Base-by-base conservation (phyloP, 1,284 basidiomycete species). In the Cryptococcus sp. region DNA sequence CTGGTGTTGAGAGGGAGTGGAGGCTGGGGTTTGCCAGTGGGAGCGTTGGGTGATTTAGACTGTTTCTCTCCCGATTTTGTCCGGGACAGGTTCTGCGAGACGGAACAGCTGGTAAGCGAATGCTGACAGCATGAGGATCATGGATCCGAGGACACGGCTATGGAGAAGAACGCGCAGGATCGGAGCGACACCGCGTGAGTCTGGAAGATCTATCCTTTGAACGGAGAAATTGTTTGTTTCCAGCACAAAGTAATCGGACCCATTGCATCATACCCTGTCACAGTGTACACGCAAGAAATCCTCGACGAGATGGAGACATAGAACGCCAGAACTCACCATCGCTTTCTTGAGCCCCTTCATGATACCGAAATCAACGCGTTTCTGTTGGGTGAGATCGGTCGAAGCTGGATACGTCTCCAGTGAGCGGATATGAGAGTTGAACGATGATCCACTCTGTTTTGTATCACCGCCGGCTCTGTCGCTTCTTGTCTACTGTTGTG, bases 321-420 rank as follows among this genome's bases (percentile, higher is more conserved):
- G 6, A 25, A 6, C 3, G 25, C 25, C 25, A 30, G n/a, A 50
- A 78, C 75, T 75, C 71, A 92, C 91, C 77, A 93, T 82, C 66
- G 88, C 88, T 82, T 92, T 93, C 85, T 90, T 92, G 75, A 94
- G 82, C 65, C 86, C 86, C 82, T 93, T 94, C 91, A 94, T 94
- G 25, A 25, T 25, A 25, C 25, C 25, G 25, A 25, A 3, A 25
- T 25, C 25, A 25, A 25, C 25, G 25, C 25, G 25, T 25, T 25
- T 25, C 25, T n/a, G 25, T 25, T 25, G 6, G 6, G 25, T 25
- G 25, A 25, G 25, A 25, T 25, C 25, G 25, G 25, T 25, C 25
- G 25, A 25, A 25, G 25, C 25, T 25, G 25, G 25, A 25, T 25
- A 25, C 25, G 25, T 25, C 25, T 3, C 25, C 25, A 25, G 25